Base-by-base conservation (phyloP, 176 grass and related monocot species). In the Bothriochloa decipiens region DNA sequence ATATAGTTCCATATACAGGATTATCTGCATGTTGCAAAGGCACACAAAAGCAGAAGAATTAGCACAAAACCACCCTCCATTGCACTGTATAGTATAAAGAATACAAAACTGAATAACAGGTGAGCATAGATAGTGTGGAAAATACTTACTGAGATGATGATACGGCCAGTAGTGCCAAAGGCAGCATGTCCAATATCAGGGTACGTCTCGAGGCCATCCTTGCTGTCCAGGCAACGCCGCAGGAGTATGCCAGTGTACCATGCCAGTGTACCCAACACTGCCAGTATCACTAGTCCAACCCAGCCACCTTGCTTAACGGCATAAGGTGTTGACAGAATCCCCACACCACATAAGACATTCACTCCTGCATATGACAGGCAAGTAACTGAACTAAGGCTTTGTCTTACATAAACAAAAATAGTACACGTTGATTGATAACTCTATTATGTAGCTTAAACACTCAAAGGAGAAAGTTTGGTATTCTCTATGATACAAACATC, bases 111-210 rank as follows among this genome's bases (percentile, higher is more conserved):
- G 25, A 74, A 72, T 29, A 28, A 43, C 39, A 25, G 43, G 46
- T 50, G 71, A 26, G 25, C 25, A 32, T 65, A 28, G 5, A 8
- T 74, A 50, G 10, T 66, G 43, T 17, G 55, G 9, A 46, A 88
- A 43, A 64, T 5, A 76, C 52, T 72, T 86, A 95, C 96, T 65
- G 93, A 98, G 61, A 98, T 95, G 37, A 79, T 77, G 62, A 98
- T 81, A 22, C 96, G 92, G 1, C 93, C 96, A 3, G 79, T 35
- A 37, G 93, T 95, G 23, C 96, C 96, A 83, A 98, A 98, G 76
- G 96, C 93, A 0, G 92, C 96, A 77, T 98, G 96, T 3, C 96
- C 96, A 13, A 98, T 93, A 22, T 98, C 96, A 65, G 96, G 96
- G 65, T 95, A 98, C 3, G 96, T 95, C 65, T 92, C 83, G 25